Evolutionary conservation across 495 filamentous ascomycete species (phyloP).

Genomic region (Cenococcum geophilum): DNA sequence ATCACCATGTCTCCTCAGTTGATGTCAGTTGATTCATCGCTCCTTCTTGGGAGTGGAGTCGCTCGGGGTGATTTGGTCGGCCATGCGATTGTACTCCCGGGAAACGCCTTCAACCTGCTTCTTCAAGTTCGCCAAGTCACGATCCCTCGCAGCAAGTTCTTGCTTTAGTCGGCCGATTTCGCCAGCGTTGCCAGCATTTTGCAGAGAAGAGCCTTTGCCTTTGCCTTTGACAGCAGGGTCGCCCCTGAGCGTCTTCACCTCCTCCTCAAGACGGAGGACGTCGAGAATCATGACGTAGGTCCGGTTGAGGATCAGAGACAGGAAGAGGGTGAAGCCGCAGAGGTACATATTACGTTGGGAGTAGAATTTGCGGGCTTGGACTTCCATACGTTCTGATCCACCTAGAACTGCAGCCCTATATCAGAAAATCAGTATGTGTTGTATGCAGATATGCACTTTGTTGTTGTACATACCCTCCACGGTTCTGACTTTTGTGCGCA

Average conservation of each 20-base stretch:
- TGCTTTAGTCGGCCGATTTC: conserved; percentile 64
- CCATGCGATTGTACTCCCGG: conserved; percentile 83
- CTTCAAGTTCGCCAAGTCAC: conserved; percentile 48
- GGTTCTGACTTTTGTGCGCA: conserved; percentile 50
- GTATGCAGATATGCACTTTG: conserved; percentile 30
- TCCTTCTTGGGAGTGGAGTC: conserved; percentile 60
- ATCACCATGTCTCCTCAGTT: background rate
- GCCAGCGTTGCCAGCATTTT: conserved; percentile 61
- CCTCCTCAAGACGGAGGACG: conserved; percentile 85
- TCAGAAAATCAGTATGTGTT: conserved; percentile 12
- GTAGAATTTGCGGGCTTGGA: conserved; percentile 99
- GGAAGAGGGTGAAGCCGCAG: conserved; percentile 97
- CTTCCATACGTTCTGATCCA: conserved; percentile 91
- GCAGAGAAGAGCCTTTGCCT: conserved; percentile 62
- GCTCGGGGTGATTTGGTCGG: conserved; percentile 64
- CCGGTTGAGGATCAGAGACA: conserved; percentile 97
- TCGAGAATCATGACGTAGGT: conserved; percentile 98
- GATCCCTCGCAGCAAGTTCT: conserved; percentile 45
- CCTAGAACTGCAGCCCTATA: conserved; percentile 57
- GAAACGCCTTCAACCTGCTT: conserved; percentile 74
- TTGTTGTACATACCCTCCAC: conserved; percentile 40
- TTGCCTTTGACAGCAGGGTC: conserved; percentile 66
- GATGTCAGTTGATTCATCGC: conserved; percentile 42
- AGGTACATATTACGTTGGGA: conserved; percentile 99
- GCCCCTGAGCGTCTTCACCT: conserved; percentile 77